Conservation (phyloP, 129 eudicot species). For the Flaveria robusta region DNA sequence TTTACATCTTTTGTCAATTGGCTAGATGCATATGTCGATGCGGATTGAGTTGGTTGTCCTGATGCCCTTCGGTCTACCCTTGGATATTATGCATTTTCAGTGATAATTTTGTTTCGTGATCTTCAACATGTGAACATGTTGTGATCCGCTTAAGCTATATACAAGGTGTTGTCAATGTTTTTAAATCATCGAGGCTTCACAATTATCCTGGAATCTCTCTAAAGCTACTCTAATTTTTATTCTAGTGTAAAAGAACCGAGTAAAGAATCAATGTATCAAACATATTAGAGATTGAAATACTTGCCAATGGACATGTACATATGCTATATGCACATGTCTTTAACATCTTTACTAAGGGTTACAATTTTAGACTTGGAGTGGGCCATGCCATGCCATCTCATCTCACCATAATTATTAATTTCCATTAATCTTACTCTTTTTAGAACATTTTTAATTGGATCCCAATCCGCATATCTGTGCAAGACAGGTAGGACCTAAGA, state of each 20-base stretch:
- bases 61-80: background rate
- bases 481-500: conserved; percentile 46
- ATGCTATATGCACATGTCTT: background rate
- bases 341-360: too few species aligned
- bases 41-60: background rate
- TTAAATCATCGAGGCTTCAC: background rate
- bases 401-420: background rate
- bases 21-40: background rate
- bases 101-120: background rate
- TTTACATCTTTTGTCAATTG: background rate
- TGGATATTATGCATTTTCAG: background rate
- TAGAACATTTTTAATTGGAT: conserved; percentile 16
- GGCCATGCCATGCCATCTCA: conserved; percentile 5
- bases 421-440: too few species aligned
- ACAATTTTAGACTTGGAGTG: too few species aligned
- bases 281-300: background rate
- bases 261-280: background rate
- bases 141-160: background rate
- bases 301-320: background rate
- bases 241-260: background rate
- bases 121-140: background rate
- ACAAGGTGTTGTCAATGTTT: background rate
- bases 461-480: conserved; percentile 14
- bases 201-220: background rate
- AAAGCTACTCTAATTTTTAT: background rate